phyloP scores from a whole-genome alignment of 228 moss, liverwort and hornwort species.

The Sphagnum fallax region DNA sequence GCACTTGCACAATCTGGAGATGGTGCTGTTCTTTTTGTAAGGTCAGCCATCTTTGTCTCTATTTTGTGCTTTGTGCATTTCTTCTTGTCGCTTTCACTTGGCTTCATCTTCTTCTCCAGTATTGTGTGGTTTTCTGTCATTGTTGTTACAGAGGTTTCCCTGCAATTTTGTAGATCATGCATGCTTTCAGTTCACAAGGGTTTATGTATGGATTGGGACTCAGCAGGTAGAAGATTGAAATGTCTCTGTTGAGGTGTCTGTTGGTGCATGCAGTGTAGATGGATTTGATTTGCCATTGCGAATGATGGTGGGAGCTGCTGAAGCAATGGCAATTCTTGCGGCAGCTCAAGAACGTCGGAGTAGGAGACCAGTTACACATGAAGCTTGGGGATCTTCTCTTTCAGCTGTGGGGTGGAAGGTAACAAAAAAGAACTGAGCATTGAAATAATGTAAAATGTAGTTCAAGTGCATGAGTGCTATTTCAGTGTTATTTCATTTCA shows the following conservation, averaged over 20 bases:
- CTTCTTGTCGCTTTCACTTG: neutral
- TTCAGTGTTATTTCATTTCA: no score
- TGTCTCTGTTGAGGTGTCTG: no score
- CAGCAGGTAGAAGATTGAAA: no score
- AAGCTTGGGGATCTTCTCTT: constrained; percentile 59
- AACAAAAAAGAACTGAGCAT: neutral
- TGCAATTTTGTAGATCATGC: neutral
- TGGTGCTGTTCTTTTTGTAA: constrained; percentile 52
- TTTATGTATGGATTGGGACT: no score
- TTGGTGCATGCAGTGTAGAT: constrained; percentile 27
- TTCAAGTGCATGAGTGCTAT: no score
- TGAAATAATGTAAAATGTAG: no score
- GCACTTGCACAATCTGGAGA: constrained; percentile 66
- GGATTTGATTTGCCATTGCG: constrained; percentile 52
- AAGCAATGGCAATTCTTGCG: constrained; percentile 62
- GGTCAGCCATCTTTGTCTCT: constrained; percentile 13
- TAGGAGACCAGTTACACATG: constrained; percentile 49
- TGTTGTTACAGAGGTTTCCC: neutral
- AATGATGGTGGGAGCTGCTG: constrained; percentile 53
- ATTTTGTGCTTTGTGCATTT: neutral
- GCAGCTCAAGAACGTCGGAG: constrained; percentile 53
- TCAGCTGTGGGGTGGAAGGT: constrained; percentile 68
- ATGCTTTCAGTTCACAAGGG: neutral
- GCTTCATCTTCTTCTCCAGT: neutral
- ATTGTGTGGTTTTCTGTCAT: neutral